A percentile compares a stretch with the other conserved stretches of the same genome.
Evolutionary conservation across 305 asterid genomes (phyloP).

Genomic region (Lippia alba): DNA sequence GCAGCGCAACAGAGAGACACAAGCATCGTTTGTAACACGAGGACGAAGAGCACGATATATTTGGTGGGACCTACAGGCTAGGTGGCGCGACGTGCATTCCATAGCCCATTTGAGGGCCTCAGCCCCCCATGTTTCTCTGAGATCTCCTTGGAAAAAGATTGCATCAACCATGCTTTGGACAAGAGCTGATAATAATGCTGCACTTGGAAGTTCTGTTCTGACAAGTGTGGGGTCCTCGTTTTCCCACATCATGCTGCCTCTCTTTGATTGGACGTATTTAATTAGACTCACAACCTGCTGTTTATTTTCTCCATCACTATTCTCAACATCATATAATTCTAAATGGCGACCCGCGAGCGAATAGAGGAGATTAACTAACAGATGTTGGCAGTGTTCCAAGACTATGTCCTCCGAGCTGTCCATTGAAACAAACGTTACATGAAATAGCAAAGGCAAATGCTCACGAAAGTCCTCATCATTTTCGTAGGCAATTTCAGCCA

Average conservation of each 20-base stretch:
- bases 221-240: conserved; percentile 93
- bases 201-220: conserved; percentile 92
- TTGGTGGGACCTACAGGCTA: conserved; percentile 99
- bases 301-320: conserved; percentile 95
- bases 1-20: conserved; percentile 94
- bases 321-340: conserved; percentile 95
- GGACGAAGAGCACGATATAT: conserved; percentile 97
- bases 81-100: conserved; percentile 99
- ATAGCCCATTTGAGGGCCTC: conserved; percentile 99
- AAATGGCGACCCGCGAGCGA: conserved; percentile 98
- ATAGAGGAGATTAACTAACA: conserved; percentile 94
- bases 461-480: conserved; percentile 98
- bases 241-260: conserved; percentile 99
- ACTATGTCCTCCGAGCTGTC: conserved; percentile 99
- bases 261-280: conserved; percentile 95
- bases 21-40: conserved; percentile 92
- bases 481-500: conserved; percentile 98
- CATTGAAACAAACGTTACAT: conserved; percentile 98
- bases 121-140: conserved; percentile 97
- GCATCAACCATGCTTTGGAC: conserved; percentile 99
- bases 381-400: conserved; percentile 98
- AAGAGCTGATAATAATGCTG: conserved; percentile 95
- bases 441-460: conserved; percentile 97
- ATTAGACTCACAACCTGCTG: conserved; percentile 97
- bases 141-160: conserved; percentile 98